These are phyloP conservation scores for Diutina sp. DNA, from an alignment of 1,139 yeast species.

Conservation along the genomic window DNA sequence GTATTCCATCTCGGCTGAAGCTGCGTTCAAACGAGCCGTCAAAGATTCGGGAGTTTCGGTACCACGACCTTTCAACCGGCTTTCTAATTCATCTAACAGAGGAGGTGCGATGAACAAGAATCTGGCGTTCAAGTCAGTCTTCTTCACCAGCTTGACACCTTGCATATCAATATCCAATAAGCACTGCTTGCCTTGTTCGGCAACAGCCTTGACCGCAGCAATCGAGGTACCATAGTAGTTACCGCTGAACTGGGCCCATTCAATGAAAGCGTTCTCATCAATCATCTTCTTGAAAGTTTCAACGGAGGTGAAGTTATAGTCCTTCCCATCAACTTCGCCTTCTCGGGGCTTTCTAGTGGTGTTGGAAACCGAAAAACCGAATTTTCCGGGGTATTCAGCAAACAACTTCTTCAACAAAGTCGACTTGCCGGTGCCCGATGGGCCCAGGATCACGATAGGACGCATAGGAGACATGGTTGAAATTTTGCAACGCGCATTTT, in stretches of 20 bases:
- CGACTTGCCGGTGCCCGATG: conserved; percentile 95
- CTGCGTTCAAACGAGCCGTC: conserved; percentile 75
- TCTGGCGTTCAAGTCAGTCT: conserved; percentile 70
- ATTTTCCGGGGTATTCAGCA: conserved; percentile 76
- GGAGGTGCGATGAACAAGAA: conserved; percentile 90
- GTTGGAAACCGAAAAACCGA: conserved; percentile 81
- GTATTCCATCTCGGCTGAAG: conserved; percentile 77
- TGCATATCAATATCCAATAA: conserved; percentile 97
- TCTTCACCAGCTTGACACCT: conserved; percentile 88
- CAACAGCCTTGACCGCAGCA: conserved; percentile 70
- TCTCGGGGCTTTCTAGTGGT: conserved; percentile 75
- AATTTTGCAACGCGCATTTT: background rate
- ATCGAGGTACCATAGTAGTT: conserved; percentile 93
- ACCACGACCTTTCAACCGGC: conserved; percentile 77
- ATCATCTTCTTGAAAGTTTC: conserved; percentile 71
- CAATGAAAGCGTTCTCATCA: conserved; percentile 67
- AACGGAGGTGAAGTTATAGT: conserved; percentile 75
- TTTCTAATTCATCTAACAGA: conserved; percentile 59
- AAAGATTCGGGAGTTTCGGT: conserved; percentile 85
- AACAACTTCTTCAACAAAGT: conserved; percentile 82
- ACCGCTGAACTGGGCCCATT: conserved; percentile 97
- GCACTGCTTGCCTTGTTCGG: conserved; percentile 58
- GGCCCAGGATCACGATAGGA: conserved; percentile 77
- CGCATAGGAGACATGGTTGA: background rate
- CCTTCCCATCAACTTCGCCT: conserved; percentile 83